Evolutionary conservation across 768 basidiomycete species (phyloP), one percentile per base, ranked within the genome.

Genomic region (Termitomyces eurrhizus): DNA sequence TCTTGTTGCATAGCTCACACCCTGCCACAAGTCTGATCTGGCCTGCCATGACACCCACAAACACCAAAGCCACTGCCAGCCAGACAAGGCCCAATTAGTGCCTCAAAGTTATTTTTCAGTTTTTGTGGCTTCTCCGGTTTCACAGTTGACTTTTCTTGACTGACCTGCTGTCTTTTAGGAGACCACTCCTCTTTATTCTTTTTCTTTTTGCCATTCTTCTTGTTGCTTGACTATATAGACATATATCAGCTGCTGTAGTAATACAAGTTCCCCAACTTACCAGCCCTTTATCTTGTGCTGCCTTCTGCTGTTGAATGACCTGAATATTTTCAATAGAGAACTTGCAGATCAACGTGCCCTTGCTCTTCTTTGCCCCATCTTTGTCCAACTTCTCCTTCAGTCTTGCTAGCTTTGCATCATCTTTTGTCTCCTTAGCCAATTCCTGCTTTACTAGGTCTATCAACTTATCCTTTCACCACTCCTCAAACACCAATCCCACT

Each of bases 251-350:
- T 39, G 45, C 16, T 18, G 59, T 32, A 57, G 24, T 42, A 44
- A 4, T 32, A n/a, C 12, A 12, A 32, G 18, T 14, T 57, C 4
- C 4, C 42, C 18, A 45, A 64, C 72, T 50, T 35, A 77, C 73
- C 57, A 54, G 66, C 46, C 62, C 58, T 53, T 74, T 78, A 48
- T 75, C 79, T 56, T 78, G 80, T 57, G 77, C 78, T 2, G 84
- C 81, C 42, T 80, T 79, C 67, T 93, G 79, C 58, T 92, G 78
- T 64, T 90, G 89, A 42, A 95, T 87, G 35, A 95, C 93, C 74
- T 94, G 90, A n/a, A 92, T 77, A 68, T 98, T 98, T 77, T 98
- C 95, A 54, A 98, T 93, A 45, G 93, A 95, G 73, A 97, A 97
- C 75, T 98, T 96, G n/a, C 94, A 85, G 67, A 96, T 88, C 62